Conservation (phyloP, 1,284 basidiomycete species). For the Marasmius oreades region DNA sequence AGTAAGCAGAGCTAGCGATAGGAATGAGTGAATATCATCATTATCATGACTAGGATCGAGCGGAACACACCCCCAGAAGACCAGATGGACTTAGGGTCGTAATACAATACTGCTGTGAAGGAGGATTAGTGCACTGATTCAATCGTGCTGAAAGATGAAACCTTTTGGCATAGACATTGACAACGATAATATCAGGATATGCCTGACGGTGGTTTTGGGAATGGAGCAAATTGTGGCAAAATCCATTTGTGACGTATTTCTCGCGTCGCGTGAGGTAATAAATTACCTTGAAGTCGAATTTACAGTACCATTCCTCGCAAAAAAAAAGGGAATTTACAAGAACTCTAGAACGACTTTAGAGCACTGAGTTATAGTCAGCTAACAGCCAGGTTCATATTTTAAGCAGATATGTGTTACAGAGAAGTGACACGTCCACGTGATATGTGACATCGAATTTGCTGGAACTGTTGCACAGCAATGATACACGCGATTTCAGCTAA, state of each 20-base stretch:
- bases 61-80: constrained; percentile 51
- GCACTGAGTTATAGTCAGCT: no score
- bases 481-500: background rate
- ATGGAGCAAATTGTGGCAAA: background rate
- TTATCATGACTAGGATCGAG: background rate
- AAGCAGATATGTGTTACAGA: no score
- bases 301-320: no score
- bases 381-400: no score
- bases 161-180: constrained; percentile 1
- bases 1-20: constrained; percentile 39
- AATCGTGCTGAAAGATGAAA: background rate
- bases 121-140: background rate
- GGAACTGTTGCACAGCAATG: background rate
- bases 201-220: background rate
- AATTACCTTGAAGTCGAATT: no score
- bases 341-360: no score
- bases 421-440: constrained; percentile 1
- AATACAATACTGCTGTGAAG: constrained; percentile 48
- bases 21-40: constrained; percentile 1
- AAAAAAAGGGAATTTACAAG: no score
- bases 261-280: constrained; percentile 5
- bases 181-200: background rate
- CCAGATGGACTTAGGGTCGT: constrained; percentile 55
- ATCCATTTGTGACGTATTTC: background rate
- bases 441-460: constrained; percentile 3